Evolutionary conservation across 1,284 basidiomycete genomes (phyloP), one percentile per base, ranked within the genome.

Genomic region (Vanrija sp.): DNA sequence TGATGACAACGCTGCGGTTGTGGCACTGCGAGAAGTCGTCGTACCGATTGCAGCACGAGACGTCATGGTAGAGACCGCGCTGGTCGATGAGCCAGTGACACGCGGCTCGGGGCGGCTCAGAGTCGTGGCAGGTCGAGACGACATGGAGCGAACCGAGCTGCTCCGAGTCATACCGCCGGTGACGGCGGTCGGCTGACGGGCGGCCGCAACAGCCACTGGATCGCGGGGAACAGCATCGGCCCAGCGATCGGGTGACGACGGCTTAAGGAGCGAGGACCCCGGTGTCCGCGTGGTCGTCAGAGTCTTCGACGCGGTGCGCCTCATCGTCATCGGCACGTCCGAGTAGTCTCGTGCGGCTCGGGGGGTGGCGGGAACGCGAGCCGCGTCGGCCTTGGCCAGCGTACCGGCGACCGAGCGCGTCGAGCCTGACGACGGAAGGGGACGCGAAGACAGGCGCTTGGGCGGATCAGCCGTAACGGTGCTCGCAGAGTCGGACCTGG

Each of bases 241-340:
- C 57, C 57, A 58, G 21, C 57, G 52, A 49, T 58, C 57, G 6
- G 45, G 43, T 1, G 28, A 44, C 9, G 5, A 19, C 12, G 45
- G 18, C n/a, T 42, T 16, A 5, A 19, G 18, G 15, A 16, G 25
- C 15, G 38, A 23, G 12, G 34, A 14, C 16, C 43, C 39, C 6
- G 39, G 19, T 34, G 38, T 38, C 8, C 47, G 47, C 16, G 38
- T 34, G 16, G 26, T 3, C 8, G 43, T n/a, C 6, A 15, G 6
- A 15, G 45, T 6, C 12, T 38, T n/a, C 9, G 38, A 10, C 1
- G 47, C 38, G 38, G 40, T 28, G 12, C 42, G 38, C 15, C 57
- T 52, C 52, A 58, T 54, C 3, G 57, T 48, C 18, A 58, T 18
- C 7, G 57, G 57, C 15, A 58, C 57, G 19, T 58, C 57, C 5